phyloP scores from a whole-genome alignment of 2,329 filamentous ascomycete species.

The Blastomyces emzantsi region DNA sequence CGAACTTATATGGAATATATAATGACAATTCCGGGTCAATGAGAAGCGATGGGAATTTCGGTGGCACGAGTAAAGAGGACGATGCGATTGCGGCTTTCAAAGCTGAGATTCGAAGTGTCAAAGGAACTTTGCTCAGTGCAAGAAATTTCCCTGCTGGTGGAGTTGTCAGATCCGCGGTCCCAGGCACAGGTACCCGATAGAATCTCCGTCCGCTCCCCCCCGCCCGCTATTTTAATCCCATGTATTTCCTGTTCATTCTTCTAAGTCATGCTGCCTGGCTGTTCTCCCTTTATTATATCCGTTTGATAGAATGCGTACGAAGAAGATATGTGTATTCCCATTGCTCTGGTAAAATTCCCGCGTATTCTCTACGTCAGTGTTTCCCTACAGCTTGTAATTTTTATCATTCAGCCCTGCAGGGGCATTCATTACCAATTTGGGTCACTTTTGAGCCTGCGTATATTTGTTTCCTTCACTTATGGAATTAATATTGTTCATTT shows the following conservation, averaged over 20 bases:
- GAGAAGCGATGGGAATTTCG: constrained; percentile 16
- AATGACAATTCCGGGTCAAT: constrained; percentile 21
- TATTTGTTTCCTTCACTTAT: not conserved
- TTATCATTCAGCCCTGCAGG: not conserved
- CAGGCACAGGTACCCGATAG: constrained; percentile 1
- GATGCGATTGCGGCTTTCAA: constrained; percentile 52
- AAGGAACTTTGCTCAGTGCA: constrained; percentile 54
- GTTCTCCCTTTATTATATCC: not conserved
- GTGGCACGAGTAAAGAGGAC: constrained; percentile 38
- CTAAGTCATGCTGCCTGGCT: not conserved
- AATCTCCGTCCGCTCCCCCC: not conserved
- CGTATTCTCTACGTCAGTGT: not conserved
- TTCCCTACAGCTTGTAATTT: not conserved
- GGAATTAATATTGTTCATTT: too few relatives aligned
- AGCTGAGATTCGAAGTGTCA: constrained; percentile 53
- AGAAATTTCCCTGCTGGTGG: constrained; percentile 47
- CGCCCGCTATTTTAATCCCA: not conserved
- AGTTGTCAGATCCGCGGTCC: not conserved
- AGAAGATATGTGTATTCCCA: not conserved
- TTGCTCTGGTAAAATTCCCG: not conserved
- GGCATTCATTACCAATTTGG: not conserved
- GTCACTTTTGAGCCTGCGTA: not conserved
- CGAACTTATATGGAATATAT: constrained; percentile 28
- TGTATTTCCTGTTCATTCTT: not conserved
- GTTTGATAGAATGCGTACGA: not conserved